Evolutionary conservation across 768 basidiomycete genomes (phyloP).

Genomic region (Suillus subaureus): DNA sequence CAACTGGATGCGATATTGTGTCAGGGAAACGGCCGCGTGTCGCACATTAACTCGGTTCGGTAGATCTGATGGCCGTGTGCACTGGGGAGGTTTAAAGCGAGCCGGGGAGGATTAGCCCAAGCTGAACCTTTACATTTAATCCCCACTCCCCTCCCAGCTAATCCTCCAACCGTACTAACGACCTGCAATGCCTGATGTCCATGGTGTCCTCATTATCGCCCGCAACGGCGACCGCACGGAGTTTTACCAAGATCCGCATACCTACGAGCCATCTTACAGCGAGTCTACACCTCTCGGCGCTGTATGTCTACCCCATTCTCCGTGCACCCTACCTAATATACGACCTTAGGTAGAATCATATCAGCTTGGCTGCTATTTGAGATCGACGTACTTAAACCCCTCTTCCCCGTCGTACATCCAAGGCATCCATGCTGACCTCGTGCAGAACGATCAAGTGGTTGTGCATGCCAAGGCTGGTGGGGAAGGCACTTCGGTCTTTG

Average conservation of each 20-base stretch:
- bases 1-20: not conserved
- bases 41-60: not conserved
- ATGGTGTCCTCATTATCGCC: slow-evolving; percentile 76
- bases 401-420: slow-evolving; percentile 68
- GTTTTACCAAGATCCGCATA: slow-evolving; percentile 72
- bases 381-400: slow-evolving; percentile 66
- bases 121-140: not conserved
- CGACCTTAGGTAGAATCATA: slow-evolving; percentile 60
- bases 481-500: slow-evolving; percentile 81
- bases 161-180: not conserved
- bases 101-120: not conserved
- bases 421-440: slow-evolving; percentile 65
- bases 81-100: slow-evolving; percentile 3
- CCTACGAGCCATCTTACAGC: slow-evolving; percentile 61
- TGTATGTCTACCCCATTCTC: slow-evolving; percentile 38
- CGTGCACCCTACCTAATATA: slow-evolving; percentile 12
- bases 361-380: slow-evolving; percentile 61
- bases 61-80: slow-evolving; percentile 1
- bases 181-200: slow-evolving; percentile 44
- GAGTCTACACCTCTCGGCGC: slow-evolving; percentile 80
- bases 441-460: slow-evolving; percentile 69
- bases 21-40: not conserved
- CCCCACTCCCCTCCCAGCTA: not conserved
- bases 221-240: slow-evolving; percentile 75
- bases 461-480: slow-evolving; percentile 81